Percentiles rank a stretch among this genome's conserved stretches.
Conservation (phyloP, 768 basidiomycete species). For the Macrolepiota albuminosa region DNA sequence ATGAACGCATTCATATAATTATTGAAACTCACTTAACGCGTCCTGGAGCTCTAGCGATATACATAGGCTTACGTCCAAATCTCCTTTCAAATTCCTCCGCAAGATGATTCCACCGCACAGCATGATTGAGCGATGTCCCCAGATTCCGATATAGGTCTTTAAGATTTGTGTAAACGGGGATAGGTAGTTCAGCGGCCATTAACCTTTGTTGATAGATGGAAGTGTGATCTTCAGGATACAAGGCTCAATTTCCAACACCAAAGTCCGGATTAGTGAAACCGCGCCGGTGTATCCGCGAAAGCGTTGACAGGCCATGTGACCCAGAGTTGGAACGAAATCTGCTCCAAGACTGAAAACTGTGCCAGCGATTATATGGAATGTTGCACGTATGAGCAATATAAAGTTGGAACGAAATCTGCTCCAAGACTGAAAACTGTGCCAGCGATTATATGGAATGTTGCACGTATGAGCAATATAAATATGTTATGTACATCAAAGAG, state of each 20-base stretch:
- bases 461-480: no score
- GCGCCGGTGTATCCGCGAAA: background rate
- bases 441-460: background rate
- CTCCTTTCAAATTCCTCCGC: constrained; percentile 54
- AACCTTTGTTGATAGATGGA: background rate
- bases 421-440: no score
- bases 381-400: no score
- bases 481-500: background rate
- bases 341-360: no score
- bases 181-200: constrained; percentile 53
- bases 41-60: constrained; percentile 75
- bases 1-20: no score
- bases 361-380: background rate
- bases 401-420: background rate
- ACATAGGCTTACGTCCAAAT: constrained; percentile 63
- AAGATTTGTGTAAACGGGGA: constrained; percentile 60
- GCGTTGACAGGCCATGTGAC: background rate
- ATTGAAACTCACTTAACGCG: constrained; percentile 61
- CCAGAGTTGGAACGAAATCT: background rate
- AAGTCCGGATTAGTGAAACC: background rate
- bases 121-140: constrained; percentile 51
- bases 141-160: constrained; percentile 50
- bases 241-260: background rate
- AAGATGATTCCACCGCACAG: constrained; percentile 57
- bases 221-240: background rate